Evolutionary conservation across 139 green algal genomes (phyloP).

Genomic region (Coelastrella sp.): DNA sequence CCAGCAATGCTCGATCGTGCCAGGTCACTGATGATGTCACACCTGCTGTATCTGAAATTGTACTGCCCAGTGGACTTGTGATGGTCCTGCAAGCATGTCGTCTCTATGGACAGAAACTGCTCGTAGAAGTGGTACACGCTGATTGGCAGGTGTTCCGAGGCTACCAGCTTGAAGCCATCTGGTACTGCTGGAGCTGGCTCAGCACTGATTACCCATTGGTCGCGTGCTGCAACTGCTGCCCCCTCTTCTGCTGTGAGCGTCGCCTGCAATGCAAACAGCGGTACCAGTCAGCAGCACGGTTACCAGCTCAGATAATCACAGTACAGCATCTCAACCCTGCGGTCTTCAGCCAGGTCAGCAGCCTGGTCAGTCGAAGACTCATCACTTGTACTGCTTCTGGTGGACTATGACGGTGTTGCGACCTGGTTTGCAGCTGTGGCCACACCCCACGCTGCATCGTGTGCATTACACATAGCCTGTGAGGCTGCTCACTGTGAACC

Average conservation of each 20-base stretch:
- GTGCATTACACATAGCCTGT: too few species aligned
- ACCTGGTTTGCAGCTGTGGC: too few species aligned
- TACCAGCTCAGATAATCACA: neutral
- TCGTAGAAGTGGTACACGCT: constrained; percentile 51
- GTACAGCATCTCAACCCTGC: too few species aligned
- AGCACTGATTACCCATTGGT: constrained; percentile 37
- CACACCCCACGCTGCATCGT: too few species aligned
- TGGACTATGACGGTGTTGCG: too few species aligned
- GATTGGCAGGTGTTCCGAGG: constrained; percentile 39
- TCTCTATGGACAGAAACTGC: constrained; percentile 33
- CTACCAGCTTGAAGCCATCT: constrained; percentile 25
- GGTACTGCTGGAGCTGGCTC: neutral
- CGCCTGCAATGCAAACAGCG: neutral
- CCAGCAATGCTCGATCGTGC: too few species aligned
- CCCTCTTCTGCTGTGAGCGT: neutral
- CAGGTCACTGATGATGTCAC: neutral
- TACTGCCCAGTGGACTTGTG: constrained; percentile 39
- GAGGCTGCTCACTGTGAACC: too few species aligned
- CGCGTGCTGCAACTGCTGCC: neutral
- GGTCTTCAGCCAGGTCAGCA: too few species aligned
- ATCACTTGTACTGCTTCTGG: too few species aligned
- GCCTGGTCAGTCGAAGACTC: too few species aligned
- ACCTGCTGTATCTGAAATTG: constrained; percentile 47
- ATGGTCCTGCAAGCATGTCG: constrained; percentile 46
- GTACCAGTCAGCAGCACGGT: neutral